Conservation (phyloP, 1,284 basidiomycete species). For the Cutaneotrichosporon sp. region DNA sequence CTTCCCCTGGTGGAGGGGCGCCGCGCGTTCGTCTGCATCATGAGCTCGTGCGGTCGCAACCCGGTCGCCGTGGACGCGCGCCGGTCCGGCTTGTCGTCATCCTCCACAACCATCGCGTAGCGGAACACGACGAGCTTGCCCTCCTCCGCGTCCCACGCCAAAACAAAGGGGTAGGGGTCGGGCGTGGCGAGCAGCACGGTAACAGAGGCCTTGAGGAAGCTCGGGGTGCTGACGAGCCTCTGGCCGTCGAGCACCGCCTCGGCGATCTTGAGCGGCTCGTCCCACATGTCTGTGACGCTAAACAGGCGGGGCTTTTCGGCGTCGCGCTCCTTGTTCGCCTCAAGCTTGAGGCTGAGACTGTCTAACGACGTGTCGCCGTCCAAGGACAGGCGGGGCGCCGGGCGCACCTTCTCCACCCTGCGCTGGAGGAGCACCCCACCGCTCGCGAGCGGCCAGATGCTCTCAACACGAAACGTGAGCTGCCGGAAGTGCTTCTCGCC, state of each 20-base stretch:
- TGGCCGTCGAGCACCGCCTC: constrained; percentile 29
- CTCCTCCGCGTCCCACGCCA: constrained; percentile 32
- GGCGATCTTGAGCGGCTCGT: constrained; percentile 67
- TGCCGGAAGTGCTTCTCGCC: constrained; percentile 75
- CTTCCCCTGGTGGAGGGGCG: neutral
- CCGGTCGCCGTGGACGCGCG: constrained; percentile 12
- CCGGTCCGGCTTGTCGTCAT: constrained; percentile 5
- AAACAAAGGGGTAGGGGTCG: constrained; percentile 37
- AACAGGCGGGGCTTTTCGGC: constrained; percentile 73
- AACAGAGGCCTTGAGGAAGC: constrained; percentile 7
- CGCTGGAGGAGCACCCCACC: constrained; percentile 62
- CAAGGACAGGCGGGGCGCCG: neutral
- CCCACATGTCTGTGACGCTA: constrained; percentile 70
- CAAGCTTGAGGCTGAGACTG: neutral
- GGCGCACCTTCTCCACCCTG: constrained; percentile 46
- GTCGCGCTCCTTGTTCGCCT: constrained; percentile 62
- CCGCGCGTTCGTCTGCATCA: constrained; percentile 19
- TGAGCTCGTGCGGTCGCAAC: constrained; percentile 36
- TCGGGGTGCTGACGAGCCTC: neutral
- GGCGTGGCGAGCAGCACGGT: constrained; percentile 32
- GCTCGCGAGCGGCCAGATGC: constrained; percentile 68
- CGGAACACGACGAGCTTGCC: constrained; percentile 44
- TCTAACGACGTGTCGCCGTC: constrained; percentile 7
- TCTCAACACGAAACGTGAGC: constrained; percentile 76
- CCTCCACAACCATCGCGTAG: constrained; percentile 18